phyloP scores from a whole-genome alignment of 306 rosid genomes.

The Dicorynia guianensis region DNA sequence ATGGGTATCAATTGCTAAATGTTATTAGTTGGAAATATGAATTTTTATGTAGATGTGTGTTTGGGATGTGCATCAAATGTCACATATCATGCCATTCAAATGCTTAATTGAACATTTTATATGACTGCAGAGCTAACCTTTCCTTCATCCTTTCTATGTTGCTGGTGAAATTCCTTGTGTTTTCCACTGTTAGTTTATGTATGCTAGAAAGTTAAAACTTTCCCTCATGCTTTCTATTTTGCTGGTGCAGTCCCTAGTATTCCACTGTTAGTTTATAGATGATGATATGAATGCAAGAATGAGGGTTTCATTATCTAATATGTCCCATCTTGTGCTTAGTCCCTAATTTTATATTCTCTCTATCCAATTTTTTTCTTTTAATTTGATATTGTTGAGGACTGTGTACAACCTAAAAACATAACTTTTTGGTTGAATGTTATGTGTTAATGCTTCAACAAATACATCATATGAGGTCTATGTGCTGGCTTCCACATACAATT shows the following conservation, averaged over 20 bases:
- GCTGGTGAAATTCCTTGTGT: not conserved
- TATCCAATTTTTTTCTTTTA: too few species aligned
- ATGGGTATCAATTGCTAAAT: not conserved
- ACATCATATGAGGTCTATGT: too few species aligned
- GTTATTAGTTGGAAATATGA: not conserved
- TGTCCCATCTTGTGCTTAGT: too few species aligned
- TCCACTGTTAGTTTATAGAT: too few species aligned
- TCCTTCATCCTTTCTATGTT: constrained; percentile 14
- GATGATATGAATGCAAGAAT: too few species aligned
- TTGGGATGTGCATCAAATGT: too few species aligned
- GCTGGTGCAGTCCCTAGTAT: not conserved
- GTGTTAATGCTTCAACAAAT: too few species aligned
- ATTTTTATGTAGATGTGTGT: not conserved
- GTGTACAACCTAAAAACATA: not conserved
- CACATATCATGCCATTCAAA: not conserved
- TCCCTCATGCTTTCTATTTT: constrained; percentile 18
- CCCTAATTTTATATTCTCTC: too few species aligned
- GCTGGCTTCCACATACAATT: not conserved
- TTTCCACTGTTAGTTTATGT: too few species aligned
- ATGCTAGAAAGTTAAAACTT: too few species aligned
- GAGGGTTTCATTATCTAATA: too few species aligned
- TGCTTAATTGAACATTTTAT: constrained; percentile 16
- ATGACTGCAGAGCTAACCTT: not conserved
- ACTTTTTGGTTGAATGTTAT: not conserved
- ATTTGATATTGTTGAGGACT: too few species aligned